phyloP scores from a whole-genome alignment of 2,329 filamentous ascomycete genomes.

The Ramularia endophylla region DNA sequence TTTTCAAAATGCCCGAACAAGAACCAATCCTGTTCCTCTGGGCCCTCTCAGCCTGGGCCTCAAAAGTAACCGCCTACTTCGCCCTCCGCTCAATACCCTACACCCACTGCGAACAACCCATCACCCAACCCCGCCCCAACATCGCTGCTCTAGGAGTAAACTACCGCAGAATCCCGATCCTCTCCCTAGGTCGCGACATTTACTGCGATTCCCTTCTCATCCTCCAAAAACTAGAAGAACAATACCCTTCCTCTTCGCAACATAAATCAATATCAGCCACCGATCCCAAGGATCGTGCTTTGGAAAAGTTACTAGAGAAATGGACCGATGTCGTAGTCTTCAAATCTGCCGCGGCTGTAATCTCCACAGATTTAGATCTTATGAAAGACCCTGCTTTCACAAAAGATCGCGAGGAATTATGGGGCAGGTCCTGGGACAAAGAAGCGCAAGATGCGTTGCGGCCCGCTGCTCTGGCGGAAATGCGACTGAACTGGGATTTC shows the following conservation, averaged over 20 bases:
- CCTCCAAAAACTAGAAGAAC: slow-evolving; percentile 8
- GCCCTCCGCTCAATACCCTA: slow-evolving; percentile 59
- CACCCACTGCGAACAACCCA: slow-evolving; percentile 49
- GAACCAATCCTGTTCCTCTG: slow-evolving; percentile 58
- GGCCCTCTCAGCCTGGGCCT: slow-evolving; percentile 58
- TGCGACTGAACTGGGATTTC: slow-evolving; percentile 12
- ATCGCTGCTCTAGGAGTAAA: background rate
- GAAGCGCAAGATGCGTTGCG: slow-evolving; percentile 5
- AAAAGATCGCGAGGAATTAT: slow-evolving; percentile 13
- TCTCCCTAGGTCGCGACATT: background rate
- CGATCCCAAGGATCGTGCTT: slow-evolving; percentile 4
- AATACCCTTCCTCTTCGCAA: background rate
- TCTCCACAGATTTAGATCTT: slow-evolving; percentile 5
- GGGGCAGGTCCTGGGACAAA: slow-evolving; percentile 8
- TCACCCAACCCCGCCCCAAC: slow-evolving; percentile 6
- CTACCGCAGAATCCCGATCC: background rate
- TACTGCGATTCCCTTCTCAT: slow-evolving; percentile 3
- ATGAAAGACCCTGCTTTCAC: slow-evolving; percentile 9
- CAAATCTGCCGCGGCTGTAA: slow-evolving; percentile 5
- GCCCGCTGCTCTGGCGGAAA: slow-evolving; percentile 10
- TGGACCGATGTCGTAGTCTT: slow-evolving; percentile 11
- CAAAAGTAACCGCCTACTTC: slow-evolving; percentile 62
- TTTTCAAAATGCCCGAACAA: slow-evolving; percentile 1
- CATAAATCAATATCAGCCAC: slow-evolving; percentile 2
- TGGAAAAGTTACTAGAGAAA: slow-evolving; percentile 12